A percentile compares a stretch with the other conserved stretches of the same genome.
Conservation (phyloP, 441 rosid species). For the Aleurites moluccanus region DNA sequence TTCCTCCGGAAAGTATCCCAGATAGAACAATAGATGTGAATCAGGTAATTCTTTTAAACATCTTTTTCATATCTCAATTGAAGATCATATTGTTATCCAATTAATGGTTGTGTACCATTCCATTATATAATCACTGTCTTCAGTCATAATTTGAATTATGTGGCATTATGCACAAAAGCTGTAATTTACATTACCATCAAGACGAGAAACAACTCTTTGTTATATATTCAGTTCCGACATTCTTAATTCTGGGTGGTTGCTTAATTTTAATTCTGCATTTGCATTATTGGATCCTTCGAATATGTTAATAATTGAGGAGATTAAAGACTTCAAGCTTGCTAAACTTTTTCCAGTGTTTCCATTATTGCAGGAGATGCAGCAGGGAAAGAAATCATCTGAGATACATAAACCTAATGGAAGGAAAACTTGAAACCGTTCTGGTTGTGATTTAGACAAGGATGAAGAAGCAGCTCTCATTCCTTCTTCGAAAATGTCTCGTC, state of each 20-base stretch:
- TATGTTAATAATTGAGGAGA: too few relatives aligned
- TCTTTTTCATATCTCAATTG: not conserved
- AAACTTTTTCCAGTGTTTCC: not conserved
- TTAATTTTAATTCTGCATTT: too few relatives aligned
- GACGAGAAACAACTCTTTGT: not conserved
- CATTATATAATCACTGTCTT: too few relatives aligned
- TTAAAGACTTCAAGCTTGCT: too few relatives aligned
- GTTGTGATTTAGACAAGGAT: slow-evolving; percentile 47
- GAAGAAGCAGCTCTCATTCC: slow-evolving; percentile 82
- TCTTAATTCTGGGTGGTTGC: too few relatives aligned
- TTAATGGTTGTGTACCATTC: too few relatives aligned
- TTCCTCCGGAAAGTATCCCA: slow-evolving; percentile 65
- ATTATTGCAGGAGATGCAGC: slow-evolving; percentile 72
- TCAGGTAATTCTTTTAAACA: slow-evolving; percentile 36
- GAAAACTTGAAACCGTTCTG: not conserved
- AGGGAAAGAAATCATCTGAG: slow-evolving; percentile 94
- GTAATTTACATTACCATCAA: not conserved
- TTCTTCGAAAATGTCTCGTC: slow-evolving; percentile 59
- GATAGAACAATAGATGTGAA: slow-evolving; percentile 23
- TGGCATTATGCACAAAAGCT: not conserved
- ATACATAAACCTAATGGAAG: slow-evolving; percentile 48
- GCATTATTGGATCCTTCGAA: not conserved
- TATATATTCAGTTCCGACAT: too few relatives aligned
- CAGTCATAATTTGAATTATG: not conserved
- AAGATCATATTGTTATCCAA: too few relatives aligned